phyloP scores from a whole-genome alignment of 805 yeast species.

The Maudiozyma serrabonitensis region DNA sequence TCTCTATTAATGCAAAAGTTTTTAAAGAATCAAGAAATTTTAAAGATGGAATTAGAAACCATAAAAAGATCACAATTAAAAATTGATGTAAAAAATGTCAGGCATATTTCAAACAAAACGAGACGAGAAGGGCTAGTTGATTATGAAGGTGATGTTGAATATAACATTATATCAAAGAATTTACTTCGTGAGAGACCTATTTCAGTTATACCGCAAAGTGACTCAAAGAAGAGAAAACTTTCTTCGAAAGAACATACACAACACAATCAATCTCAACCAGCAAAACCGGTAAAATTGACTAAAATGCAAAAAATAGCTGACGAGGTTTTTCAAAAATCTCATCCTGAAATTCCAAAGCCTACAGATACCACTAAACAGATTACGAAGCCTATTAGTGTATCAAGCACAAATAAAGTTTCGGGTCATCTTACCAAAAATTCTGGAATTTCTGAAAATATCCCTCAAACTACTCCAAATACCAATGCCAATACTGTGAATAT shows the following conservation, averaged over 20 bases:
- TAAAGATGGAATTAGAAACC: slow-evolving; percentile 14
- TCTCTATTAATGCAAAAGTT: slow-evolving; percentile 2
- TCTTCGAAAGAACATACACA: background rate
- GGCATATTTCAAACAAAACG: background rate
- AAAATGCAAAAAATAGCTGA: too few relatives aligned
- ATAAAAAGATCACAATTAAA: slow-evolving; percentile 2
- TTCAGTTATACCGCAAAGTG: background rate
- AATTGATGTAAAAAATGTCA: slow-evolving; percentile 4
- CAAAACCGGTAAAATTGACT: too few relatives aligned
- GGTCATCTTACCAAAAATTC: too few relatives aligned
- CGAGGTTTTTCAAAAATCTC: too few relatives aligned
- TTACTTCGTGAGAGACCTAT: background rate
- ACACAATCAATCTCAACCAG: too few relatives aligned
- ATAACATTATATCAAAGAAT: background rate
- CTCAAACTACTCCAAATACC: too few relatives aligned
- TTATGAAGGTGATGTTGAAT: background rate
- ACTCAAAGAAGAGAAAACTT: background rate
- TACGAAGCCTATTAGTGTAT: too few relatives aligned
- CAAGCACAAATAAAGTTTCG: too few relatives aligned
- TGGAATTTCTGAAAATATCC: too few relatives aligned
- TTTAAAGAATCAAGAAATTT: slow-evolving; percentile 21
- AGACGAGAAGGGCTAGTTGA: background rate
- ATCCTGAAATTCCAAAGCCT: too few relatives aligned
- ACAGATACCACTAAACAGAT: too few relatives aligned
- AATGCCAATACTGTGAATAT: too few relatives aligned